A percentile compares a stretch with the other conserved stretches of the same genome.
Evolutionary conservation across 2,329 filamentous ascomycete species (phyloP).

Genomic region (Nigrospora oryzae): DNA sequence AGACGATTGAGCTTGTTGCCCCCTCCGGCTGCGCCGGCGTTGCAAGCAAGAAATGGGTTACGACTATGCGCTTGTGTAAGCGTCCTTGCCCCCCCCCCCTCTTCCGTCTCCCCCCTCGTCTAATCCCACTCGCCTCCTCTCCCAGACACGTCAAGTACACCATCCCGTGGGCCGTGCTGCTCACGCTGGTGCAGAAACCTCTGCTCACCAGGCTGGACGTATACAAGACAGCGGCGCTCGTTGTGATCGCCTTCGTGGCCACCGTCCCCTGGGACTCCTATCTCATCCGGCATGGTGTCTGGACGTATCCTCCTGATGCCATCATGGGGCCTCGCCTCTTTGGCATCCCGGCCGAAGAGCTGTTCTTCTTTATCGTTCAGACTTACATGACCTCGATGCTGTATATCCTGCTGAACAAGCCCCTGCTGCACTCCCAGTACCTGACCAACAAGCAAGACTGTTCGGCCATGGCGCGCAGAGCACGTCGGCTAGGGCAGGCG

Average conservation of each 20-base stretch:
- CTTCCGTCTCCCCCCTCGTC: neutral
- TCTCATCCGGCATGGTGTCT: slow-evolving; percentile 58
- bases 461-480: slow-evolving; percentile 11
- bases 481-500: slow-evolving; percentile 39
- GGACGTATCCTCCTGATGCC: slow-evolving; percentile 61
- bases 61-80: slow-evolving; percentile 57
- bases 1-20: too few relatives aligned
- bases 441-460: slow-evolving; percentile 22
- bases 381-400: slow-evolving; percentile 65
- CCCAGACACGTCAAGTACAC: slow-evolving; percentile 58
- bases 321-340: slow-evolving; percentile 55
- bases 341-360: slow-evolving; percentile 61
- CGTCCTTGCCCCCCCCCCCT: slow-evolving; percentile 5
- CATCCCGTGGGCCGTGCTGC: slow-evolving; percentile 50
- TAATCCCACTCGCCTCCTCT: neutral
- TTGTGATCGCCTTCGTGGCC: slow-evolving; percentile 54
- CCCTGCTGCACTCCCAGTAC: slow-evolving; percentile 42
- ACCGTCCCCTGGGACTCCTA: slow-evolving; percentile 74
- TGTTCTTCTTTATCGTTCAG: slow-evolving; percentile 73
- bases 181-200: slow-evolving; percentile 52
- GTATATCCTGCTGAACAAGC: slow-evolving; percentile 60
- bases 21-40: neutral
- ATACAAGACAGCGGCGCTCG: slow-evolving; percentile 53
- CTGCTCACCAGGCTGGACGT: slow-evolving; percentile 53
- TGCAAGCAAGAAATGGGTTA: slow-evolving; percentile 35